Conservation (phyloP, 176 grass and related monocot species). For the Eragrostis curvula region DNA sequence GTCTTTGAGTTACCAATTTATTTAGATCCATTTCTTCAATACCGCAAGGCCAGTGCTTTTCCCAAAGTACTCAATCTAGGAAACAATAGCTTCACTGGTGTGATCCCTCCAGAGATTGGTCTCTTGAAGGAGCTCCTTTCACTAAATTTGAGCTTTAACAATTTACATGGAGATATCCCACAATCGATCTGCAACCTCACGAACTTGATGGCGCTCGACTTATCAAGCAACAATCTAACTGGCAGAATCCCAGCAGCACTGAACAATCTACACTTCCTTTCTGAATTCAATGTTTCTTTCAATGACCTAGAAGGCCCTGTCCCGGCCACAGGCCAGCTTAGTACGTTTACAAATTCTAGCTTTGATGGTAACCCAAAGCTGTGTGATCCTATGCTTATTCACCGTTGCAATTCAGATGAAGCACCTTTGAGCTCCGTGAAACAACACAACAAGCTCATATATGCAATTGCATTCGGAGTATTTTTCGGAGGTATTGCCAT, state of each 20-base stretch:
- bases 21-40: neutral
- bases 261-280: slow-evolving; percentile 25
- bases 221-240: slow-evolving; percentile 34
- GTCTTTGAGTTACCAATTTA: slow-evolving; percentile 39
- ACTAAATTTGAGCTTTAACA: slow-evolving; percentile 39
- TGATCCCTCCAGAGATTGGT: slow-evolving; percentile 25
- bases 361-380: slow-evolving; percentile 41
- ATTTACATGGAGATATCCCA: slow-evolving; percentile 16
- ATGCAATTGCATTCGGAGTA: slow-evolving; percentile 42
- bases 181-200: slow-evolving; percentile 28
- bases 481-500: slow-evolving; percentile 12
- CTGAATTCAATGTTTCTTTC: slow-evolving; percentile 34
- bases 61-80: neutral
- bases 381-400: slow-evolving; percentile 6
- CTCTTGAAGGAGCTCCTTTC: slow-evolving; percentile 12
- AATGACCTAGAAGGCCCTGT: slow-evolving; percentile 40
- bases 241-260: slow-evolving; percentile 12
- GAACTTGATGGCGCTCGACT: slow-evolving; percentile 35
- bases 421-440: neutral
- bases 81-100: slow-evolving; percentile 18
- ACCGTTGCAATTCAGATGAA: neutral
- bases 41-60: neutral
- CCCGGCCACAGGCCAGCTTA: slow-evolving; percentile 31
- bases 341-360: slow-evolving; percentile 41
- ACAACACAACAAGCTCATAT: neutral